These are phyloP conservation scores for Monosporascus sp. DNA, from an alignment of 2,329 filamentous ascomycete species.

Conservation along the genomic window DNA sequence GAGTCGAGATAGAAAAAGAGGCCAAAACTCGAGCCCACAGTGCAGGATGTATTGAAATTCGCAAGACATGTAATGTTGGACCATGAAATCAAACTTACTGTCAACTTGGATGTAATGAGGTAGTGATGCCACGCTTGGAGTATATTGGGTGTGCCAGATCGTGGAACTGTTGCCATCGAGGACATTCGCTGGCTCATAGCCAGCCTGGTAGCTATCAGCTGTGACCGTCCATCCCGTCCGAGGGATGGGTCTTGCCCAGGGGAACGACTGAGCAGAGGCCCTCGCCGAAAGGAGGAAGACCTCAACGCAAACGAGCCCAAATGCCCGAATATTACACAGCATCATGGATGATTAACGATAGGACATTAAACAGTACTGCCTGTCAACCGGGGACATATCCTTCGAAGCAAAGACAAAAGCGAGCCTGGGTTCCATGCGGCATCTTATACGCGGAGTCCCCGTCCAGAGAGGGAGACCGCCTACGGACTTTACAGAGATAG, in stretches of 20 bases:
- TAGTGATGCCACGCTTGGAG: constrained; percentile 9
- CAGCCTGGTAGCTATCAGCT: constrained; percentile 22
- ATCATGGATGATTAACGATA: not conserved
- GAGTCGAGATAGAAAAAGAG: not conserved
- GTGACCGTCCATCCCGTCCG: constrained; percentile 22
- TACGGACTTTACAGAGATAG: not conserved
- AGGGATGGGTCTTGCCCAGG: constrained; percentile 14
- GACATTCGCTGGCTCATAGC: constrained; percentile 23
- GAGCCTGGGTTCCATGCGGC: not conserved
- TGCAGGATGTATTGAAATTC: not conserved
- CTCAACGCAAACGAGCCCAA: not conserved
- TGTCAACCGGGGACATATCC: not conserved
- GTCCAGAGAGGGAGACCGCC: not conserved
- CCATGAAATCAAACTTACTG: not conserved
- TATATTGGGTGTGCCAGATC: constrained; percentile 24
- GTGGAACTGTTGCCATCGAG: constrained; percentile 24
- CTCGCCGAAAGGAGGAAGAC: constrained; percentile 8
- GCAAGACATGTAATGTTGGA: not conserved
- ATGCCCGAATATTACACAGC: not conserved
- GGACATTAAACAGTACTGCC: not conserved
- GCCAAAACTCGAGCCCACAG: too few species aligned
- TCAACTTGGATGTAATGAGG: constrained; percentile 29
- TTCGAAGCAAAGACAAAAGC: not conserved
- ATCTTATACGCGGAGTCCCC: too few species aligned
- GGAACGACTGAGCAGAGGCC: constrained; percentile 10